phyloP scores from a whole-genome alignment of 1,284 basidiomycete genomes.

The Taiwanofungus camphoratus region DNA sequence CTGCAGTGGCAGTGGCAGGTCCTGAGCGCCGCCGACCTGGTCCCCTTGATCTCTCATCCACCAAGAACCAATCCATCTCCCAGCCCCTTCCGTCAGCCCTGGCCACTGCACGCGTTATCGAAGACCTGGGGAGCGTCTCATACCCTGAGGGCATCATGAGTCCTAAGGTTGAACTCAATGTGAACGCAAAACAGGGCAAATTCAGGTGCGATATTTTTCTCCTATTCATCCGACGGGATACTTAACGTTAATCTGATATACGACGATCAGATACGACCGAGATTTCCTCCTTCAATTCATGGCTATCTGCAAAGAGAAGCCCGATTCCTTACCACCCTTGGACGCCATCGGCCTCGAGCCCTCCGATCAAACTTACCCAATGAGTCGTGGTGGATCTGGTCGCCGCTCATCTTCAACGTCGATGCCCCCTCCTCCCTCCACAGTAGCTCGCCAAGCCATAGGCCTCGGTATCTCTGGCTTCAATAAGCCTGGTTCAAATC shows the following conservation, averaged over 20 bases:
- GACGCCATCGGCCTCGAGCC: slow-evolving; percentile 91
- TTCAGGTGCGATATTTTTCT: slow-evolving; percentile 56
- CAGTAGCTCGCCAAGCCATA: slow-evolving; percentile 44
- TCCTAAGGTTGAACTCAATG: slow-evolving; percentile 83
- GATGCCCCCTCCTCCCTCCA: slow-evolving; percentile 32
- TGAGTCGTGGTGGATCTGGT: slow-evolving; percentile 59
- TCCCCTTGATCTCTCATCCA: slow-evolving; percentile 61
- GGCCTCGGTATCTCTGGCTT: slow-evolving; percentile 51
- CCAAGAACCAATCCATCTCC: slow-evolving; percentile 35
- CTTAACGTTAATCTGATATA: not conserved
- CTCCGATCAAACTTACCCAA: slow-evolving; percentile 47
- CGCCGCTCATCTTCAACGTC: slow-evolving; percentile 44
- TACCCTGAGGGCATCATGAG: slow-evolving; percentile 87
- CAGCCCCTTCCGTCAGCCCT: slow-evolving; percentile 61
- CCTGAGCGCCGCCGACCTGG: slow-evolving; percentile 55
- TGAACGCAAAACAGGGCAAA: slow-evolving; percentile 80
- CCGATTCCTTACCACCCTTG: slow-evolving; percentile 82
- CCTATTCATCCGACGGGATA: not conserved
- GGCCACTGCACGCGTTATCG: slow-evolving; percentile 74
- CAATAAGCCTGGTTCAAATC: slow-evolving; percentile 36
- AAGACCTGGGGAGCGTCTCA: slow-evolving; percentile 71
- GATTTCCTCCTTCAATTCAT: slow-evolving; percentile 99
- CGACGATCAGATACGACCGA: slow-evolving; percentile 79
- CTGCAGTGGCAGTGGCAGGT: slow-evolving; percentile 32
- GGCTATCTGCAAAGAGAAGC: slow-evolving; percentile 92